Base-by-base conservation (phyloP, 2,329 filamentous ascomycete species). In the Trichoderma guizhouense region DNA sequence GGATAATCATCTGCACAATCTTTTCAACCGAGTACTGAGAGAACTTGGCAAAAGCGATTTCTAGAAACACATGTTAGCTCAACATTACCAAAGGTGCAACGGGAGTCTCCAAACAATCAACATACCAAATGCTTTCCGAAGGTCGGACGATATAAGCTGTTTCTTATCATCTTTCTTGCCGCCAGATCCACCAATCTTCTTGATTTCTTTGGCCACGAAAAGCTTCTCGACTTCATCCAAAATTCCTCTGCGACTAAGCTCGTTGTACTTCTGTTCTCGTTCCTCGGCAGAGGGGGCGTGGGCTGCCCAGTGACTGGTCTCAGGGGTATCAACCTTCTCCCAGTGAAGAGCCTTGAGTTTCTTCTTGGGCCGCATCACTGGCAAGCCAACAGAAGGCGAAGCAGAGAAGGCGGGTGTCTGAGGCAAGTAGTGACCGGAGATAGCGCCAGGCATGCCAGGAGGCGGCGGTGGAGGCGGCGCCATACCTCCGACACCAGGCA, bases 291-390 rank as follows among this genome's bases (percentile, higher is more conserved):
- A 97, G 6, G 93, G 92, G 34, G 93, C 89, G 81, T 97, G 94
- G 8, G 90, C 88, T 39, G 94, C 95, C 95, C 95, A 98, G 77
- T 98, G 93, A 69, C 95, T 98, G 65, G 94, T 92, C 80, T 96
- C 90, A 26, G 94, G 93, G 68, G 93, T 89, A 82, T 99, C 96
- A 69, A 99, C 94, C 86, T 98, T 98, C 83, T 99, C 96, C 95
- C 96, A 98, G 84, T 99, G 96, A 76, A 99, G 87, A 72, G 95
- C 95, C 89, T 99, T 99, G 82, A 99, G 93, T 87, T 98, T 99
- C 90, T 97, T 98, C 89, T 98, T 98, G 26, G 96, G 94, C 76
- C 95, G 87, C 67, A 94, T 93, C 73, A 94, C 92, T 43, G 93
- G 91, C 77, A 97, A 83, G 57, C 91, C 90, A 76, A 93, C 86